Conservation (phyloP, 805 yeast genomes). For the Wickerhamomyces mucosus region DNA sequence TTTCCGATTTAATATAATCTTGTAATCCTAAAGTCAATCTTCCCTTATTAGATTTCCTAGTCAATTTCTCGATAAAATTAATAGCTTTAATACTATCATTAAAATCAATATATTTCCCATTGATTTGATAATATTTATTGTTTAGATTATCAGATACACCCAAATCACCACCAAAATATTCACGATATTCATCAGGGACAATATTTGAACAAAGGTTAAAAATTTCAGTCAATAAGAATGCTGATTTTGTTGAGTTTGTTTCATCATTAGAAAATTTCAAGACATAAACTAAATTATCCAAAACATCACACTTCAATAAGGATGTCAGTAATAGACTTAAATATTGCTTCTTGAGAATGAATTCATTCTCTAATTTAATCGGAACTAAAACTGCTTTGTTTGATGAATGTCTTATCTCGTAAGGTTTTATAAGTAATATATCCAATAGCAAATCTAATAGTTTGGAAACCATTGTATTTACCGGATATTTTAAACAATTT, state of each 20-base stretch:
- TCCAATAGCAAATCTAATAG: constrained; percentile 67
- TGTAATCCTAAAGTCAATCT: constrained; percentile 27
- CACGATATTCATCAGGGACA: constrained; percentile 39
- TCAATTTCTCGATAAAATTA: constrained; percentile 38
- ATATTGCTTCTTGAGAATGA: constrained; percentile 47
- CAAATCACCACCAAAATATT: constrained; percentile 2
- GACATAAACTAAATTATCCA: constrained; percentile 35
- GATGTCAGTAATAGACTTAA: constrained; percentile 50
- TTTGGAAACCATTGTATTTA: constrained; percentile 45
- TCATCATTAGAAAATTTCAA: constrained; percentile 34
- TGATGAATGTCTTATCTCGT: constrained; percentile 23
- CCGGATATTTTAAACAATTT: constrained; percentile 50
- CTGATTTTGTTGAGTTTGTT: constrained; percentile 46
- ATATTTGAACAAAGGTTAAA: constrained; percentile 41
- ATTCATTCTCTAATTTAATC: constrained; percentile 31
- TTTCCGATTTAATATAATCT: constrained; percentile 13
- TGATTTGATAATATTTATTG: too few species aligned
- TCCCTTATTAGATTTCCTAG: constrained; percentile 29
- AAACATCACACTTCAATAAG: constrained; percentile 47
- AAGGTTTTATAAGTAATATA: constrained; percentile 46
- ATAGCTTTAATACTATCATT: constrained; percentile 21
- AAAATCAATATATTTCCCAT: constrained; percentile 1
- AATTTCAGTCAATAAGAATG: constrained; percentile 55
- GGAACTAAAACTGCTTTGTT: constrained; percentile 16
- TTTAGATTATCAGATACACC: too few species aligned